These are phyloP conservation scores for Mycena vulgaris DNA, from an alignment of 768 basidiomycete species.

Conservation along the genomic window DNA sequence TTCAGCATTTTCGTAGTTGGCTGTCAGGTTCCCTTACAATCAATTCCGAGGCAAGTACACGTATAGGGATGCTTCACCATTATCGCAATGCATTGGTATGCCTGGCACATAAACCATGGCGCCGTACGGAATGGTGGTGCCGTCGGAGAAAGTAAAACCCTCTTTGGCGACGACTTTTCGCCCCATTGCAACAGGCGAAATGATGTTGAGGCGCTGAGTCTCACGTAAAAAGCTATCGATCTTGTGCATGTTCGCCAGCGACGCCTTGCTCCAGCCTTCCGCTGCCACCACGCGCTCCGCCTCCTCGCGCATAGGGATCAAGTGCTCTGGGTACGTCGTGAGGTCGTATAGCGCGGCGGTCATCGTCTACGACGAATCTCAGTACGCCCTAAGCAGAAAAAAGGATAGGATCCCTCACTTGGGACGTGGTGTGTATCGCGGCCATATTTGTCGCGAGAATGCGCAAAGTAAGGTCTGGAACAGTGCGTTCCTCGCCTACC, in stretches of 20 bases:
- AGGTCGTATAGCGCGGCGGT: slow-evolving; percentile 40
- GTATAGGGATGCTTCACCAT: not conserved
- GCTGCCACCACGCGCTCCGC: slow-evolving; percentile 40
- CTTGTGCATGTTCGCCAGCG: slow-evolving; percentile 49
- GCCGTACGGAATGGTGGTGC: slow-evolving; percentile 51
- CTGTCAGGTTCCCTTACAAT: not conserved
- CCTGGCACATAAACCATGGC: not conserved
- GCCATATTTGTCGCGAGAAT: not conserved
- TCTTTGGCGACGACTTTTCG: slow-evolving; percentile 47
- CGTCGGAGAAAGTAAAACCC: slow-evolving; percentile 55
- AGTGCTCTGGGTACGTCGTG: slow-evolving; percentile 39
- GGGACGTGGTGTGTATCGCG: not conserved
- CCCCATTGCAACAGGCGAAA: too few species aligned
- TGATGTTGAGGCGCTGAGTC: slow-evolving; percentile 38
- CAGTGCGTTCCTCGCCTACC: slow-evolving; percentile 41
- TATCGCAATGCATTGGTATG: not conserved
- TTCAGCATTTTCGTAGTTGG: not conserved
- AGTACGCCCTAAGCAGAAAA: not conserved
- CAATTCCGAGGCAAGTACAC: not conserved
- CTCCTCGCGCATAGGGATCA: slow-evolving; percentile 45
- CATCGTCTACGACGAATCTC: slow-evolving; percentile 15
- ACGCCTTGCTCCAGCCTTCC: slow-evolving; percentile 52
- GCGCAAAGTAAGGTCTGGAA: slow-evolving; percentile 24
- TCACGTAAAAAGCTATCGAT: slow-evolving; percentile 42
- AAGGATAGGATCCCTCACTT: not conserved